Conservation (phyloP, 805 yeast species). For the Yamadazyma philogaea region DNA sequence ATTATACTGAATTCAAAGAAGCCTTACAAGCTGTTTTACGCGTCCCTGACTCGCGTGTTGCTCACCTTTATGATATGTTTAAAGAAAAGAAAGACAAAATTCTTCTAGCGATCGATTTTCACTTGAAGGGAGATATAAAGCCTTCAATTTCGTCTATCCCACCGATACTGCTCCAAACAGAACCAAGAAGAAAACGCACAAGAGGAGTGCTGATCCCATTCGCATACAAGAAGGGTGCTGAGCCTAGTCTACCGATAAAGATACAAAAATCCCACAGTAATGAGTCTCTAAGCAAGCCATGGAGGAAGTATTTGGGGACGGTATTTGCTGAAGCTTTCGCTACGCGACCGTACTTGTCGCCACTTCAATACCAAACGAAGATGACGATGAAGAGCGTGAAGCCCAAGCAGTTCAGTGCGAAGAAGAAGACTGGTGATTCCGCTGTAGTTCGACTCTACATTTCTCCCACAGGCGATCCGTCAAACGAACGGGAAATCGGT, state of each 20-base stretch:
- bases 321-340: constrained; percentile 66
- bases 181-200: constrained; percentile 13
- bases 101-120: constrained; percentile 11
- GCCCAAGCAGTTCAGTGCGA: constrained; percentile 20
- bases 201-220: constrained; percentile 15
- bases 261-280: neutral
- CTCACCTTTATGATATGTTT: constrained; percentile 6
- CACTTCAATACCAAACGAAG: constrained; percentile 44
- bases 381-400: constrained; percentile 32
- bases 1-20: constrained; percentile 1
- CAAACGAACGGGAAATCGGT: constrained; percentile 62
- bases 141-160: constrained; percentile 11
- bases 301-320: constrained; percentile 55
- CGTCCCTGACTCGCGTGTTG: neutral
- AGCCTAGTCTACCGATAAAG: neutral
- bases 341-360: constrained; percentile 57
- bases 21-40: constrained; percentile 3
- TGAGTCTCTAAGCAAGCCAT: constrained; percentile 7
- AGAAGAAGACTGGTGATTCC: constrained; percentile 21
- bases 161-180: constrained; percentile 12
- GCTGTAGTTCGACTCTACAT: constrained; percentile 36
- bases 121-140: constrained; percentile 4
- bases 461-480: constrained; percentile 13
- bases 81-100: constrained; percentile 7
- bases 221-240: constrained; percentile 12